These are phyloP conservation scores for Pseudogymnoascus verrucosus DNA, from an alignment of 2,329 filamentous ascomycete genomes.

Conservation along the genomic window DNA sequence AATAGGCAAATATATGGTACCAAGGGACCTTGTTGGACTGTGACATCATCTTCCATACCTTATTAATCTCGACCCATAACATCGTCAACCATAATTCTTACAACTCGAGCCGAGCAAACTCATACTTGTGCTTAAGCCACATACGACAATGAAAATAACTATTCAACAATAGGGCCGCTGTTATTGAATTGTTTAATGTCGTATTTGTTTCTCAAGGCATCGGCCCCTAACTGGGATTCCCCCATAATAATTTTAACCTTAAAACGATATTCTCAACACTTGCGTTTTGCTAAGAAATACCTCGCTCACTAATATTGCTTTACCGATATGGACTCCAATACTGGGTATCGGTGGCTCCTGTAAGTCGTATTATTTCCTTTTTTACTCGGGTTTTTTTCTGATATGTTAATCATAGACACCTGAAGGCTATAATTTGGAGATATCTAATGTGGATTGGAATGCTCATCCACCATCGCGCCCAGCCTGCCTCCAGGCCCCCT, in stretches of 20 bases:
- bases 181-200: neutral
- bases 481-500: constrained; percentile 24
- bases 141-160: neutral
- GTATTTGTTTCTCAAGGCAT: neutral
- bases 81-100: neutral
- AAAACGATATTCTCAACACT: too few relatives aligned
- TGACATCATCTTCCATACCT: neutral
- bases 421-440: constrained; percentile 28
- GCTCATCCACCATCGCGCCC: constrained; percentile 27
- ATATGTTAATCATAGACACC: neutral
- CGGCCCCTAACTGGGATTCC: neutral
- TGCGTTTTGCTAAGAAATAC: neutral
- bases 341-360: neutral
- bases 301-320: neutral
- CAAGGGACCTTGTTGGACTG: neutral
- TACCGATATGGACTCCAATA: neutral
- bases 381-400: neutral
- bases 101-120: neutral
- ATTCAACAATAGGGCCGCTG: neutral
- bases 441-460: constrained; percentile 29
- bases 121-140: neutral
- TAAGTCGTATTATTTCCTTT: neutral
- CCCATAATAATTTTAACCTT: neutral
- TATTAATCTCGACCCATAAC: neutral
- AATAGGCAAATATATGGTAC: neutral